Conservation (phyloP, 805 yeast species). For the Candida palmyrensis region DNA sequence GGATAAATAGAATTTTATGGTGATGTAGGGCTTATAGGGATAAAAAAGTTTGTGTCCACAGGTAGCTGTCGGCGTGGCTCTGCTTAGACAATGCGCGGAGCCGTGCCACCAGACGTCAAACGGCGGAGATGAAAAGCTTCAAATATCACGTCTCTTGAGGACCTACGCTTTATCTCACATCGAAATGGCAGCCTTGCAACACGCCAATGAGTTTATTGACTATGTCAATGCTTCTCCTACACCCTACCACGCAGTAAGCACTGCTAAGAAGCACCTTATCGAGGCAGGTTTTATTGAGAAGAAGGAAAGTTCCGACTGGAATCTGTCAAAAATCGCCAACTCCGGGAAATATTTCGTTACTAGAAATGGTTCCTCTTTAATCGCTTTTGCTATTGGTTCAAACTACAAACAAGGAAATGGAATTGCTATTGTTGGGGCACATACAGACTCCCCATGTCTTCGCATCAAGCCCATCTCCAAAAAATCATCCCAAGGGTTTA, state of each 20-base stretch:
- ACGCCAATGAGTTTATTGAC: slow-evolving; percentile 60
- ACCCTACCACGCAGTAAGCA: slow-evolving; percentile 87
- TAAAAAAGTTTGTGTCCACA: background rate
- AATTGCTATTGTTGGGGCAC: slow-evolving; percentile 88
- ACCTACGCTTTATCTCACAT: no score
- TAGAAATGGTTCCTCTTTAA: slow-evolving; percentile 81
- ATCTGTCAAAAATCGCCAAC: background rate
- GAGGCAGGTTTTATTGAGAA: slow-evolving; percentile 70
- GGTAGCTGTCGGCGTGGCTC: no score
- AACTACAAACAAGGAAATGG: slow-evolving; percentile 74
- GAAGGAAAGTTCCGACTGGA: slow-evolving; percentile 69
- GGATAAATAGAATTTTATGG: background rate
- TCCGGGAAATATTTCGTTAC: slow-evolving; percentile 76
- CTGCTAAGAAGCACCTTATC: slow-evolving; percentile 49
- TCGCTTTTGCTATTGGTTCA: slow-evolving; percentile 81
- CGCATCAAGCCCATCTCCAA: slow-evolving; percentile 85
- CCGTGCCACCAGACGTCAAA: no score
- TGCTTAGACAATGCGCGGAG: no score
- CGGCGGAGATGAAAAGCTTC: no score
- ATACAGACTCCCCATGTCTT: slow-evolving; percentile 89
- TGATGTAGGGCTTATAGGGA: background rate
- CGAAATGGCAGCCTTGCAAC: slow-evolving; percentile 20
- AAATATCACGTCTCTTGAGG: no score
- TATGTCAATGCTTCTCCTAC: slow-evolving; percentile 86
- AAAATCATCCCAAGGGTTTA: slow-evolving; percentile 64